These are phyloP conservation scores for Tylopilus orsonianus DNA, from an alignment of 1,284 basidiomycete species.

Conservation along the genomic window DNA sequence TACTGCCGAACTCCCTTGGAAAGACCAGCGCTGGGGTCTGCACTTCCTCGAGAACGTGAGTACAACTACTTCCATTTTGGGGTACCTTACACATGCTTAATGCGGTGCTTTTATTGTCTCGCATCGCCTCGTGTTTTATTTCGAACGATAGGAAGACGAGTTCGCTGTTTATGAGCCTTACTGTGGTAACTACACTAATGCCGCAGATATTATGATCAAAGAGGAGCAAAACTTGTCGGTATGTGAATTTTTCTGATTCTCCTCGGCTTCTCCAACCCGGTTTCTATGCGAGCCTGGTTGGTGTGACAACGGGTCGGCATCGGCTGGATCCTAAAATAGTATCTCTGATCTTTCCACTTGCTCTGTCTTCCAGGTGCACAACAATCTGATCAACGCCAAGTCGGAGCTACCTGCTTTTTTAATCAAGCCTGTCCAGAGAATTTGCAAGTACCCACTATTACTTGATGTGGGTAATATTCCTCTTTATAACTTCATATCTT, in stretches of 20 bases:
- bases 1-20: slow-evolving; percentile 80
- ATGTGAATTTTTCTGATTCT: slow-evolving; percentile 38
- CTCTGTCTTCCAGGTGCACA: slow-evolving; percentile 52
- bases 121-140: slow-evolving; percentile 32
- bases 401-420: slow-evolving; percentile 89
- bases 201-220: slow-evolving; percentile 82
- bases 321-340: slow-evolving; percentile 22
- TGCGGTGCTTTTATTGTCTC: slow-evolving; percentile 34
- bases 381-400: slow-evolving; percentile 78
- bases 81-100: slow-evolving; percentile 37
- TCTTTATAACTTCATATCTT: background rate
- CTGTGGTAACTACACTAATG: slow-evolving; percentile 93
- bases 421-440: slow-evolving; percentile 88
- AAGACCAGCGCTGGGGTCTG: slow-evolving; percentile 87
- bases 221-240: slow-evolving; percentile 85
- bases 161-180: slow-evolving; percentile 97
- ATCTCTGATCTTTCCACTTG: slow-evolving; percentile 20
- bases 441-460: slow-evolving; percentile 91
- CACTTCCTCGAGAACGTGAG: slow-evolving; percentile 80
- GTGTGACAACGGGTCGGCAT: slow-evolving; percentile 44
- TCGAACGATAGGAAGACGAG: slow-evolving; percentile 81
- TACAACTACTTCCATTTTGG: slow-evolving; percentile 28
- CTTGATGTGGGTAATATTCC: slow-evolving; percentile 72
- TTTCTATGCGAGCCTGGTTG: slow-evolving; percentile 27
- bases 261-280: slow-evolving; percentile 12